Evolutionary conservation across 345 rosid genomes (phyloP), one percentile per base, ranked within the genome.

Genomic region (Salix dunnii): DNA sequence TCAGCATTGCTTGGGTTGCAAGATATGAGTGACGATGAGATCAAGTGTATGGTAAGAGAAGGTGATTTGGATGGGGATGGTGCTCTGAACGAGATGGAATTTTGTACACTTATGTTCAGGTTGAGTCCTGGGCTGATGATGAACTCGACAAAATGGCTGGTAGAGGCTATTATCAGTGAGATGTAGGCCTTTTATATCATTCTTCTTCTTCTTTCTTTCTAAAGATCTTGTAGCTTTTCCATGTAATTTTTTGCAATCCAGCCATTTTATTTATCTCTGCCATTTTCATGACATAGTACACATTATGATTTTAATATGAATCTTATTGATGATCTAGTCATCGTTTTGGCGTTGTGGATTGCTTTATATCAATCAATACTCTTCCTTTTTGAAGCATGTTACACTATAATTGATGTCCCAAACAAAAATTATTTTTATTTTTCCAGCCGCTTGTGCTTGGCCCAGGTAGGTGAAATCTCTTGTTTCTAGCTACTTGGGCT

Each of bases 1-100:
- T 73, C 84, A 25, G 74, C 51, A 0, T 21, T 68, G 78, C 80
- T 90, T n/a, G 93, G 93, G 16, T 25, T 88, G 68, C 63, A 72
- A 13, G 90, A 69, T 3, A 84, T 88, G 93, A 80, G 77, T 12
- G 89, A 88, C 63, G 88, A 86, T 6, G 91, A 90, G 35, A 20
- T 84, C 21, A 63, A n/a, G 77, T 78, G 80, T 46, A 90, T 90
- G 93, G 43, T 90, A 30, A 78, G 79, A 40, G 91, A 88, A 83
- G 93, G 90, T 8, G 91, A 90, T 64, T 60, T 85, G 14, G 86
- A 90, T 64, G 93, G 91, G 0, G 93, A 90, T 72, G 91, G 91
- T 0, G 87, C 82, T 17, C 13, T 88, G 78, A 80, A 80, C 66
- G 85, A 83, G 68, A 80, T 81, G 87, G 91, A 90, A 77, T 90